Evolutionary conservation across 2,329 filamentous ascomycete species (phyloP).

Genomic region (Drechmeria coniospora): DNA sequence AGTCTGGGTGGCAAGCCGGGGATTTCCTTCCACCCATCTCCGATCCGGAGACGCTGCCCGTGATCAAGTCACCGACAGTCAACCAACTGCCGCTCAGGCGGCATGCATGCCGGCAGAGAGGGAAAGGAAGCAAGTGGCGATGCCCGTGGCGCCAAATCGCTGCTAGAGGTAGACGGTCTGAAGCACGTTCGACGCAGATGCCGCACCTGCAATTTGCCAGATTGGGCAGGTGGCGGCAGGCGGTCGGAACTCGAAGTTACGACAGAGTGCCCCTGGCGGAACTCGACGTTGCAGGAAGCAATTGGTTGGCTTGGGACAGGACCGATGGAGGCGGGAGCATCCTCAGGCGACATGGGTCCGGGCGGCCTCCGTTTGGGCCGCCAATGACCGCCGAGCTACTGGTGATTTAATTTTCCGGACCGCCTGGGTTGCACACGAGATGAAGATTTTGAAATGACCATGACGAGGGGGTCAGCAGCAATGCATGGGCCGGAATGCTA

Average conservation of each 20-base stretch:
- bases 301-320: not conserved
- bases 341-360: conserved; percentile 1
- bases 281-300: not conserved
- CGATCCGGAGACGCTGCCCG: conserved; percentile 1
- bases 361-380: conserved; percentile 1
- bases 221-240: conserved; percentile 1
- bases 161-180: not conserved
- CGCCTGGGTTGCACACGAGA: not conserved
- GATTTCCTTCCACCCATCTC: not conserved
- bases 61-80: no score
- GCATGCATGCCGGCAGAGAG: no score
- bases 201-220: conserved; percentile 2
- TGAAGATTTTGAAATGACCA: no score
- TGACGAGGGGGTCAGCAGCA: no score
- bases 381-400: conserved; percentile 5
- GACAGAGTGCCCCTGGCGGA: not conserved
- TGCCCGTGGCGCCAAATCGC: conserved; percentile 1
- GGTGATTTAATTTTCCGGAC: conserved; percentile 6
- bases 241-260: not conserved
- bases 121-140: no score
- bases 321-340: not conserved
- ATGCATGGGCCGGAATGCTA: no score
- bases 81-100: no score
- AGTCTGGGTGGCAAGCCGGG: no score
- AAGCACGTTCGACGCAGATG: not conserved